phyloP scores from a whole-genome alignment of 345 rosid species.

The Abelmoschus esculentus region DNA sequence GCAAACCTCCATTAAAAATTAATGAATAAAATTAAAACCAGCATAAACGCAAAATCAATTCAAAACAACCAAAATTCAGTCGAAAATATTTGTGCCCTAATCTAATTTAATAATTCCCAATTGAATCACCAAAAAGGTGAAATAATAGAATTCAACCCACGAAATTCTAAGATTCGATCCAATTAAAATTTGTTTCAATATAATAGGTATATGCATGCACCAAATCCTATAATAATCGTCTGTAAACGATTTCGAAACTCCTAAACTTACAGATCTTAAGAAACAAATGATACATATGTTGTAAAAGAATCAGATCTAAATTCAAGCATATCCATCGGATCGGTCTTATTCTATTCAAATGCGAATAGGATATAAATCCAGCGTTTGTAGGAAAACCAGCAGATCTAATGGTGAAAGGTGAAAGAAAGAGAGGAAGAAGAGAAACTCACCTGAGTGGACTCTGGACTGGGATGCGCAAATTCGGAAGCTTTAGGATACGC shows the following conservation, averaged over 20 bases:
- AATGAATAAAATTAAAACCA: not conserved
- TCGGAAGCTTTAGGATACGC: not conserved
- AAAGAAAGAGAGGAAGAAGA: not conserved
- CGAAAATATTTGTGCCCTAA: not conserved
- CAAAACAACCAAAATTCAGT: not conserved
- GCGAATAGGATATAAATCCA: not conserved
- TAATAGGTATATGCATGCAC: not conserved
- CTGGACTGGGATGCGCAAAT: not conserved
- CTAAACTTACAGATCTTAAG: not conserved
- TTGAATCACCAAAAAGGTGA: not conserved
- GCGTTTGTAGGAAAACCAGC: not conserved
- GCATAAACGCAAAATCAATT: not conserved
- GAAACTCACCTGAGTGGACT: slow-evolving; percentile 10
- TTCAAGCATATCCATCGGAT: not conserved
- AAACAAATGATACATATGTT: not conserved
- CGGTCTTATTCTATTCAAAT: not conserved
- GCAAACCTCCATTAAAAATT: not conserved
- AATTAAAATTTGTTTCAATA: too few species aligned
- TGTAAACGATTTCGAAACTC: not conserved
- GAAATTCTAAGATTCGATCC: too few species aligned
- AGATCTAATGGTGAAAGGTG: too few species aligned
- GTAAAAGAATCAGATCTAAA: not conserved
- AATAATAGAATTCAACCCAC: not conserved
- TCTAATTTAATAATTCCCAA: not conserved
- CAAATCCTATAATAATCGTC: not conserved